These are phyloP conservation scores for Neurospora tetrasperma DNA, from an alignment of 495 filamentous ascomycete species.

Conservation along the genomic window DNA sequence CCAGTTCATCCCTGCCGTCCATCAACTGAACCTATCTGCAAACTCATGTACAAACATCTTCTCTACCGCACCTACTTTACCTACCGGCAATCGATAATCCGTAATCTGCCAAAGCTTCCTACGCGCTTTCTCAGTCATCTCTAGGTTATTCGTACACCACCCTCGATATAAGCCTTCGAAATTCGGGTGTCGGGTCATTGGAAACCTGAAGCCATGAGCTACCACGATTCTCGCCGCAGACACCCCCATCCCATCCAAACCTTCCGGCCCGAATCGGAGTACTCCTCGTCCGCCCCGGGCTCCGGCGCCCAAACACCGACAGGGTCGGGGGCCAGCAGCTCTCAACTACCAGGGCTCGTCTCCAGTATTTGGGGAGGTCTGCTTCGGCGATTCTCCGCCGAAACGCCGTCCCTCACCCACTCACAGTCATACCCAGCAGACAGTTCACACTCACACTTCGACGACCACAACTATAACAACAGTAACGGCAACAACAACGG, in stretches of 20 bases:
- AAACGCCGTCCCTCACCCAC: slow-evolving; percentile 8
- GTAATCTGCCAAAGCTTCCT: not conserved
- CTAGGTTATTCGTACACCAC: not conserved
- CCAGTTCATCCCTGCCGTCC: not conserved
- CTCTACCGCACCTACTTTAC: not conserved
- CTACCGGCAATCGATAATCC: not conserved
- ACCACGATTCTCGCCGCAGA: slow-evolving; percentile 12
- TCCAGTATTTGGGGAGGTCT: slow-evolving; percentile 26
- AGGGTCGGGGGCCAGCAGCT: slow-evolving; percentile 11
- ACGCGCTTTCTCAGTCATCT: not conserved
- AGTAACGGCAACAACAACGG: slow-evolving; percentile 27
- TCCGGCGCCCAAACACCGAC: slow-evolving; percentile 26
- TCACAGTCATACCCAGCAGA: slow-evolving; percentile 11
- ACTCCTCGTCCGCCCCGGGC: slow-evolving; percentile 16
- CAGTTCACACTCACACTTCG: slow-evolving; percentile 15
- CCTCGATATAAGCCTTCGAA: not conserved
- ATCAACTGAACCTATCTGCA: not conserved
- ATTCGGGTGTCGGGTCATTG: not conserved
- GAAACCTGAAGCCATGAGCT: slow-evolving; percentile 10
- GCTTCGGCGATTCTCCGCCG: slow-evolving; percentile 27
- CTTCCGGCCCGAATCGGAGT: slow-evolving; percentile 10
- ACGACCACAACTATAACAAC: slow-evolving; percentile 1
- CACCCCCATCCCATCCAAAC: slow-evolving; percentile 11
- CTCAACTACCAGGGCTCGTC: slow-evolving; percentile 10
- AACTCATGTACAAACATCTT: not conserved